Evolutionary conservation across 83 land plant species (phyloP), one percentile per base, ranked within the genome.

Genomic region (Diphasiastrum complanatum): DNA sequence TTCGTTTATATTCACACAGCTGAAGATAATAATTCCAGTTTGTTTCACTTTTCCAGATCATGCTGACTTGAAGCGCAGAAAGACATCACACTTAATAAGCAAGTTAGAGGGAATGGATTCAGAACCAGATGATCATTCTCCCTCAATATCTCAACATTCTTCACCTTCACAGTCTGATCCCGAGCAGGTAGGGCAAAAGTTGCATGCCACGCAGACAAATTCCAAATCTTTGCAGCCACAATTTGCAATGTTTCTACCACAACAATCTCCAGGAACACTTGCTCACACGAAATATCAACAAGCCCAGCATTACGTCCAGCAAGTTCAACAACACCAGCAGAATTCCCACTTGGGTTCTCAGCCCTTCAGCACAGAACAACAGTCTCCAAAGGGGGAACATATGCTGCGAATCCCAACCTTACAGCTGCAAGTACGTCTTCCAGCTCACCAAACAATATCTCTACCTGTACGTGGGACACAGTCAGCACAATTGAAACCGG

Each of bases 101-200:
- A n/a, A 40, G 35, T 20, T 25, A n/a, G 51, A 31, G 46, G 69
- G 61, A 45, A 65, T 66, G 28, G 76, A 69, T 34, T 47, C 70
- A 0, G 85, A 81, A 22, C 85, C 66, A 53, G 85, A 85, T 33
- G 85, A 85, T 45, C 82, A 78, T 54, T 78, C 77, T 2, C 73
- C 76, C 10, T 67, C 85, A 2, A 62, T 80, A 8, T 81, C 89
- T 0, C 85, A 78, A 33, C 63, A 74, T 36, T 78, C 85, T 12
- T 84, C 89, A 33, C 83, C 85, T 22, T 78, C 85, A n/a, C 82
- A 68, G 47, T 84, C 89, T 16, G 89, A 84, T 57, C 88, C 81
- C 46, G 88, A 84, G 58, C 79, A 75, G 37, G 47, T 71, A 27
- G 31, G 45, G 4, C 34, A 28, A 3, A 83, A 64, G 49, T 29